Percentiles rank a stretch among this genome's conserved stretches.
Evolutionary conservation across 192 early-diverging fungal species (phyloP).

Genomic region (Endogone sp.): DNA sequence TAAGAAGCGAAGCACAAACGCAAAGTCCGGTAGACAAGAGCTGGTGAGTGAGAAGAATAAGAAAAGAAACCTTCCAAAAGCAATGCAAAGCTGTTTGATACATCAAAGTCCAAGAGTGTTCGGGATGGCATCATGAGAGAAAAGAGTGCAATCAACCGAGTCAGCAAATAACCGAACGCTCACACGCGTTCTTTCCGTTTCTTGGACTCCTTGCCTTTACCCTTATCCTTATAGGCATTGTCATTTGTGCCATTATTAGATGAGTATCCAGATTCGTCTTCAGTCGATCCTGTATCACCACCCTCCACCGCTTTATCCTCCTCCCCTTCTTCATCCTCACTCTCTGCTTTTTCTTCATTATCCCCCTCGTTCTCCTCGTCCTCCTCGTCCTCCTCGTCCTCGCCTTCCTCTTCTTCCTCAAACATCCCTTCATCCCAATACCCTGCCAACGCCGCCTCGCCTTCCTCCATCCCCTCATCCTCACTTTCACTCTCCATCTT

Average conservation of each 20-base stretch:
- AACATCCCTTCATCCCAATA: background rate
- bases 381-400: background rate
- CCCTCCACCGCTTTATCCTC: background rate
- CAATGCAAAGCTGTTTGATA: too few species aligned
- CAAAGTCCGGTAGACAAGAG: too few species aligned
- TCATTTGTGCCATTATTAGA: background rate
- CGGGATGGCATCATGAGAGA: too few species aligned
- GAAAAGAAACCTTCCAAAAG: too few species aligned
- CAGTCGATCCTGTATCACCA: background rate
- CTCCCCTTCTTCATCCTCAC: background rate
- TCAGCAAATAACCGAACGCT: background rate
- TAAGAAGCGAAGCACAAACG: too few species aligned
- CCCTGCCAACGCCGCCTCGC: conserved; percentile 6
- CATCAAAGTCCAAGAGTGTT: too few species aligned
- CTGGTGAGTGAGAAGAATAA: too few species aligned
- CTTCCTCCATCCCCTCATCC: conserved; percentile 16
- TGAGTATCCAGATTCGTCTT: background rate
- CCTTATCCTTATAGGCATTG: background rate
- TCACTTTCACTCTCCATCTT: conserved; percentile 17
- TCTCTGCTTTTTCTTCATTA: background rate
- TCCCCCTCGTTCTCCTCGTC: conserved; percentile 7
- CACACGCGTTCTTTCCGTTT: background rate
- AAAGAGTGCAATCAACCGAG: too few species aligned
- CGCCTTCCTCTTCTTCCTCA: background rate
- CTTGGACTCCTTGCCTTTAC: background rate